Percentiles rank a stretch among this genome's conserved stretches.
Evolutionary conservation across 2,329 filamentous ascomycete species (phyloP).

Genomic region (Fusarium pseudograminearum): DNA sequence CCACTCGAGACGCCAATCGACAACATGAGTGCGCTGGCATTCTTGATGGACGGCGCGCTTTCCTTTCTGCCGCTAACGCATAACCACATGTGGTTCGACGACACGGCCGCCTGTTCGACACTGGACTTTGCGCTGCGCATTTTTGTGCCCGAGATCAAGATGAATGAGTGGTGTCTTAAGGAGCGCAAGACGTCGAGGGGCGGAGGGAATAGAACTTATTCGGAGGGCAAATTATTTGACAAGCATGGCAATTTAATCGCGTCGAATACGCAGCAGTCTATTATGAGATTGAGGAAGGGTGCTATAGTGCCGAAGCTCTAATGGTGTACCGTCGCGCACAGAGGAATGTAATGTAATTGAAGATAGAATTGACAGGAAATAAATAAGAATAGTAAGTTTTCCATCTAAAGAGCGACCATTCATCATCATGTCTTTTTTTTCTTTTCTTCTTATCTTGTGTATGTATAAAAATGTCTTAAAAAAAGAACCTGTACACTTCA

Average conservation of each 20-base stretch:
- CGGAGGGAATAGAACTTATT: slow-evolving; percentile 58
- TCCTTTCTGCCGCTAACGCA: slow-evolving; percentile 59
- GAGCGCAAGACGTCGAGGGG: slow-evolving; percentile 56
- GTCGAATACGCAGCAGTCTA: slow-evolving; percentile 62
- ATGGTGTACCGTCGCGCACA: not conserved
- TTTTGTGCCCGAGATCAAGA: slow-evolving; percentile 54
- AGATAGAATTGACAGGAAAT: not conserved
- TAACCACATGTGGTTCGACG: slow-evolving; percentile 57
- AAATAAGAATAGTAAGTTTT: not conserved
- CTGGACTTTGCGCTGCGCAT: slow-evolving; percentile 64
- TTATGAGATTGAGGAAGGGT: slow-evolving; percentile 45
- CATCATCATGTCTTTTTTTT: not conserved
- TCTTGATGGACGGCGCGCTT: slow-evolving; percentile 59
- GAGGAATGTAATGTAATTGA: not conserved
- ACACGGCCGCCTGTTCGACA: slow-evolving; percentile 58
- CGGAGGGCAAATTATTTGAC: slow-evolving; percentile 60
- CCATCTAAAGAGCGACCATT: not conserved
- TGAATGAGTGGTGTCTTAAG: slow-evolving; percentile 58
- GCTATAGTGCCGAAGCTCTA: slow-evolving; percentile 22
- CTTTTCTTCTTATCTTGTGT: too few relatives aligned
- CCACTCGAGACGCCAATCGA: slow-evolving; percentile 46
- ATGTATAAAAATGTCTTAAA: too few relatives aligned
- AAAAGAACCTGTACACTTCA: too few relatives aligned
- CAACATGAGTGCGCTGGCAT: slow-evolving; percentile 55
- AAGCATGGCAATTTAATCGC: slow-evolving; percentile 58